phyloP scores from a whole-genome alignment of 306 rosid genomes.

The Dryas octopetala region DNA sequence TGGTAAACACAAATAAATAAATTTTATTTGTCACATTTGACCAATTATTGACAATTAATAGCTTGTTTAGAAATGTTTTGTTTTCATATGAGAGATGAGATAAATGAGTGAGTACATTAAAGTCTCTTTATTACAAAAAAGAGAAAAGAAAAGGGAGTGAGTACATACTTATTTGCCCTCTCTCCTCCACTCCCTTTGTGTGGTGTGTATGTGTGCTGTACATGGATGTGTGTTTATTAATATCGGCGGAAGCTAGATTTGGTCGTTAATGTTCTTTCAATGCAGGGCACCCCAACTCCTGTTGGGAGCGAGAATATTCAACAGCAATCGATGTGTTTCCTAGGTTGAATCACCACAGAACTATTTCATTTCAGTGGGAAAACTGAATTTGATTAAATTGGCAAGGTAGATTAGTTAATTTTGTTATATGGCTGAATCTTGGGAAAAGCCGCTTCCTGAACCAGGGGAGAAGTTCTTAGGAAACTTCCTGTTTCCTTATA shows the following conservation, averaged over 20 bases:
- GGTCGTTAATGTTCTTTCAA: slow-evolving; percentile 11
- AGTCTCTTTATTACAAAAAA: too few relatives aligned
- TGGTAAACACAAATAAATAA: slow-evolving; percentile 45
- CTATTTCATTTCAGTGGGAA: slow-evolving; percentile 88
- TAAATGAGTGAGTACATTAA: too few relatives aligned
- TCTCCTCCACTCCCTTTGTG: not conserved
- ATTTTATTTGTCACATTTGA: not conserved
- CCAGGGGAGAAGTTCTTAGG: slow-evolving; percentile 84
- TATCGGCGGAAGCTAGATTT: not conserved
- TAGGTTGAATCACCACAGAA: slow-evolving; percentile 99
- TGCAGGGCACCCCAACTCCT: slow-evolving; percentile 97
- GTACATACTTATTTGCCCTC: not conserved
- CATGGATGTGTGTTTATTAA: not conserved
- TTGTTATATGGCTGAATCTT: slow-evolving; percentile 46
- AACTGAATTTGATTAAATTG: slow-evolving; percentile 94
- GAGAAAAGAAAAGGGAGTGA: too few relatives aligned
- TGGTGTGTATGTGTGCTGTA: not conserved
- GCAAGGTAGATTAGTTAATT: slow-evolving; percentile 55
- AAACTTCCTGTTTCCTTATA: slow-evolving; percentile 90
- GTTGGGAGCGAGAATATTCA: slow-evolving; percentile 80
- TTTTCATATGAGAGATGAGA: too few relatives aligned
- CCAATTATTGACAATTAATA: not conserved
- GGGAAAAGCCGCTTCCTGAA: slow-evolving; percentile 47
- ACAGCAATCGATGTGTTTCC: slow-evolving; percentile 99
- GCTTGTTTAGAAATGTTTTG: too few relatives aligned